Conservation (phyloP, 768 basidiomycete species). For the Serendipita sp. region DNA sequence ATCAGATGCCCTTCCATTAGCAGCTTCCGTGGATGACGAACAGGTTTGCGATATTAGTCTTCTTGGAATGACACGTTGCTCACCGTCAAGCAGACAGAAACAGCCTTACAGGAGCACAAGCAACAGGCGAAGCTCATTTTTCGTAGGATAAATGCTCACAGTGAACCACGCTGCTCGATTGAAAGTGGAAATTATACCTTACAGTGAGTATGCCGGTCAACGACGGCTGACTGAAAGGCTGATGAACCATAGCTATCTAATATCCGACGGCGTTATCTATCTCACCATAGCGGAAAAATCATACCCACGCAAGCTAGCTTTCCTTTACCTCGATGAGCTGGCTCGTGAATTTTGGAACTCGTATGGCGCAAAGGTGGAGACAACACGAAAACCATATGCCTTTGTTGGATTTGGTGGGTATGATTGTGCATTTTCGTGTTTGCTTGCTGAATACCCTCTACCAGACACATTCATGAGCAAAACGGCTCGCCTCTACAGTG, state of each 20-base stretch:
- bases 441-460: neutral
- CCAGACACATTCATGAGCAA: slow-evolving; percentile 98
- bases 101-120: slow-evolving; percentile 89
- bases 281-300: slow-evolving; percentile 92
- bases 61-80: slow-evolving; percentile 10
- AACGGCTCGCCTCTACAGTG: slow-evolving; percentile 86
- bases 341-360: slow-evolving; percentile 89
- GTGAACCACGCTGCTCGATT: slow-evolving; percentile 91
- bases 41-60: slow-evolving; percentile 37
- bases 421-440: slow-evolving; percentile 2
- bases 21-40: slow-evolving; percentile 95
- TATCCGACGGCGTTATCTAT: slow-evolving; percentile 86
- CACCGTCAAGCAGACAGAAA: slow-evolving; percentile 55
- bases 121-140: slow-evolving; percentile 97
- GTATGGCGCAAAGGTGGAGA: slow-evolving; percentile 87
- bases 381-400: slow-evolving; percentile 90
- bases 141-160: slow-evolving; percentile 81
- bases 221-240: neutral
- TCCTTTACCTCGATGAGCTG: slow-evolving; percentile 93
- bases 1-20: slow-evolving; percentile 75
- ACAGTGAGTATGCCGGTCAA: slow-evolving; percentile 48
- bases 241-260: slow-evolving; percentile 60
- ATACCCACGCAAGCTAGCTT: slow-evolving; percentile 91
- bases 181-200: slow-evolving; percentile 92
- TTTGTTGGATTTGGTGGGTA: slow-evolving; percentile 91